Percentiles rank a stretch among this genome's conserved stretches.
These are phyloP conservation scores for Fusarium mexicanum DNA, from an alignment of 2,329 filamentous ascomycete species.

Conservation along the genomic window DNA sequence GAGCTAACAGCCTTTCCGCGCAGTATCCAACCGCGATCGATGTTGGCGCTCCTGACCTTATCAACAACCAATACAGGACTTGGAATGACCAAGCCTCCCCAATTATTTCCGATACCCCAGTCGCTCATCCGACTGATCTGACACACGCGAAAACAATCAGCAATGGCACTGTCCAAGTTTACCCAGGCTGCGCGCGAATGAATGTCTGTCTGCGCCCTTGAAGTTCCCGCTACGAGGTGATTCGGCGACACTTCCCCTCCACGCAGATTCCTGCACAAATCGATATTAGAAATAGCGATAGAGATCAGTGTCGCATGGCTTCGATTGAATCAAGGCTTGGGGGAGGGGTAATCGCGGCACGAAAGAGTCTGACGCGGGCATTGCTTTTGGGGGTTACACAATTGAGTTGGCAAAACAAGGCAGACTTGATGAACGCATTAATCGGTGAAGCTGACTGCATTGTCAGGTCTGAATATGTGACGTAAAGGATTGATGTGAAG, in stretches of 20 bases:
- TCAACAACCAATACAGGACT: neutral
- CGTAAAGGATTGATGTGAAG: neutral
- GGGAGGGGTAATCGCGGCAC: neutral
- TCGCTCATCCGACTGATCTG: neutral
- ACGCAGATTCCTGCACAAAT: conserved; percentile 1
- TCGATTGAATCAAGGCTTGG: neutral
- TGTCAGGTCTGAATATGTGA: neutral
- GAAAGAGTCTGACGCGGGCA: neutral
- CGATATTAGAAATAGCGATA: neutral
- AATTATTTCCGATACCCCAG: neutral
- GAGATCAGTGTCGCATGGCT: neutral
- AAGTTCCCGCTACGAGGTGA: neutral
- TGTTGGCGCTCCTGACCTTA: neutral
- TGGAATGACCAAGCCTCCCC: neutral
- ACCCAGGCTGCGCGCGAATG: neutral
- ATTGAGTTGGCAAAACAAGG: neutral
- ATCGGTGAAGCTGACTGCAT: neutral
- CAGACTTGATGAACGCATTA: neutral
- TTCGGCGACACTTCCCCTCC: neutral
- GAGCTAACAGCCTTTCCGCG: neutral
- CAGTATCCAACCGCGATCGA: neutral
- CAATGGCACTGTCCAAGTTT: neutral
- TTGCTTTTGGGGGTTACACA: neutral
- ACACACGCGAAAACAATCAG: neutral
- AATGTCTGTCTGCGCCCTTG: neutral